phyloP scores from a whole-genome alignment of 495 filamentous ascomycete species.

The Penicillium flavigenum region DNA sequence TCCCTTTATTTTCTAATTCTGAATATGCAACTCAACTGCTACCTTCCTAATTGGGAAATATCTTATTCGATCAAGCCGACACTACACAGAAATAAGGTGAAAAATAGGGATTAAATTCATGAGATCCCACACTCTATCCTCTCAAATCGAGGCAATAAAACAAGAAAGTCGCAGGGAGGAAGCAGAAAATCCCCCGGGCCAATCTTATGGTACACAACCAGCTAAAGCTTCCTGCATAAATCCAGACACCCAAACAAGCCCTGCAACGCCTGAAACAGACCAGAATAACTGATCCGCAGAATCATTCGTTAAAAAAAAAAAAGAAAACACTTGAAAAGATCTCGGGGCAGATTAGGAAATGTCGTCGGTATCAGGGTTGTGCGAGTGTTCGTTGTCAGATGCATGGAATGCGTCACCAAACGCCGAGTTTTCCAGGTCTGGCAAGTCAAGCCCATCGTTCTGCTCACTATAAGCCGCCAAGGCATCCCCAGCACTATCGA shows the following conservation, averaged over 20 bases:
- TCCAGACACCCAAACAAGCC: slow-evolving; percentile 10
- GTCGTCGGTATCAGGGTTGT: slow-evolving; percentile 46
- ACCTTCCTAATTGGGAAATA: slow-evolving; percentile 5
- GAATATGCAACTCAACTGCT: neutral
- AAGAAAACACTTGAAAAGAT: neutral
- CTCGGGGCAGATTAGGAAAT: slow-evolving; percentile 32
- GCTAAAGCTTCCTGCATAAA: slow-evolving; percentile 11
- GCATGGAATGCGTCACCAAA: slow-evolving; percentile 65
- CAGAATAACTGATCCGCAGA: slow-evolving; percentile 3
- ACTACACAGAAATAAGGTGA: neutral
- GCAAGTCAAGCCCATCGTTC: slow-evolving; percentile 49
- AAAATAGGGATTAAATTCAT: slow-evolving; percentile 9
- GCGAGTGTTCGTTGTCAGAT: slow-evolving; percentile 52
- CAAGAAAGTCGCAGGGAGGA: neutral
- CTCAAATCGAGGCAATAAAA: neutral
- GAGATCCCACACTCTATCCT: slow-evolving; percentile 4
- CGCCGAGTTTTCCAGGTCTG: slow-evolving; percentile 57
- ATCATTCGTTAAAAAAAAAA: slow-evolving; percentile 19
- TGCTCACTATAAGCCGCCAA: slow-evolving; percentile 59
- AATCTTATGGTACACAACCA: slow-evolving; percentile 12
- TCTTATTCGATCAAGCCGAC: neutral
- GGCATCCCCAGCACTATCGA: slow-evolving; percentile 62
- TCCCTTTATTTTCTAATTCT: neutral
- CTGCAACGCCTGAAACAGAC: slow-evolving; percentile 16
- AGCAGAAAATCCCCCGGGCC: neutral